These are phyloP conservation scores for Capsella rubella DNA, from an alignment of 441 rosid genomes.

Conservation along the genomic window DNA sequence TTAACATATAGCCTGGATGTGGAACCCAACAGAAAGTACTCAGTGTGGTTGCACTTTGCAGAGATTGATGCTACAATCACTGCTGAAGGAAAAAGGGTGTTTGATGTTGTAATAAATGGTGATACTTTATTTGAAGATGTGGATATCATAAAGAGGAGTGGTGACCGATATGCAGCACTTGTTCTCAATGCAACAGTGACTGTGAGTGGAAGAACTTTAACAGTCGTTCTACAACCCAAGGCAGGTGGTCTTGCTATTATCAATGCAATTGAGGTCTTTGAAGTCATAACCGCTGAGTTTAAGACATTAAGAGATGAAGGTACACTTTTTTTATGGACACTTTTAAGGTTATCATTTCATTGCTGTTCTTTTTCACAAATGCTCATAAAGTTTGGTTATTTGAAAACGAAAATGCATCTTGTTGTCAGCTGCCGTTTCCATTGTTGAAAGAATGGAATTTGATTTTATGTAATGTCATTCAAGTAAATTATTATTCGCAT, in stretches of 20 bases:
- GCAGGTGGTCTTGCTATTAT: constrained; percentile 69
- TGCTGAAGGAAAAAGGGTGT: constrained; percentile 73
- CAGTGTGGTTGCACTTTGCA: constrained; percentile 93
- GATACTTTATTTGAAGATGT: constrained; percentile 56
- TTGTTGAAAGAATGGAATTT: not conserved
- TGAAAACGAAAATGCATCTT: not conserved
- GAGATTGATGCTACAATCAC: constrained; percentile 84
- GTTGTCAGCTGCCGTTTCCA: not conserved
- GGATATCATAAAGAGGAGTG: constrained; percentile 73
- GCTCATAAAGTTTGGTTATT: not conserved
- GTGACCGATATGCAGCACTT: constrained; percentile 71
- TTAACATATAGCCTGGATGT: constrained; percentile 77
- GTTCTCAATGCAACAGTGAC: constrained; percentile 82
- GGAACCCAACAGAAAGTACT: constrained; percentile 90
- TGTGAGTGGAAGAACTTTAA: constrained; percentile 85
- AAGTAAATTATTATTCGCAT: not conserved
- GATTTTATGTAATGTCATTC: not conserved
- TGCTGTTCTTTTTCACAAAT: not conserved
- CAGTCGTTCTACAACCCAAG: constrained; percentile 74
- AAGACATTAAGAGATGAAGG: constrained; percentile 86
- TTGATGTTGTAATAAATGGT: constrained; percentile 85
- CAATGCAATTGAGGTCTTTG: constrained; percentile 92
- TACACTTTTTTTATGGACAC: constrained; percentile 37
- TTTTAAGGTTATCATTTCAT: not conserved
- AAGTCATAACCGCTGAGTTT: constrained; percentile 68